Evolutionary conservation across 192 early-diverging fungal genomes (phyloP).

Genomic region (Dispira simplex): DNA sequence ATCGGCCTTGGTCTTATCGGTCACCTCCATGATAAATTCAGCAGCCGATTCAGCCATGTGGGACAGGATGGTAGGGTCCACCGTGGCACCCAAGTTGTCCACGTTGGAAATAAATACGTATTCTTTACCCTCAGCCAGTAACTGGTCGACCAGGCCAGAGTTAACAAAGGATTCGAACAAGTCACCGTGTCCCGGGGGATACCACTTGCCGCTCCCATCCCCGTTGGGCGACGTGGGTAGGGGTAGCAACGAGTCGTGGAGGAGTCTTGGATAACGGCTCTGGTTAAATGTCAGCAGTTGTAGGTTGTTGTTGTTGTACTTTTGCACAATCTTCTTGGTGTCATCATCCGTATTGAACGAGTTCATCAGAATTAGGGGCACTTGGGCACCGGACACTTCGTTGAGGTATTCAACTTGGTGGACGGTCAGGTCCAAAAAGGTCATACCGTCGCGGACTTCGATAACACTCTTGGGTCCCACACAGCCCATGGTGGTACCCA

Average conservation of each 20-base stretch:
- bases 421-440: constrained; percentile 95
- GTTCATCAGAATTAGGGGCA: constrained; percentile 99
- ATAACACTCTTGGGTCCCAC: constrained; percentile 97
- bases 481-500: constrained; percentile 99
- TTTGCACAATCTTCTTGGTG: constrained; percentile 95
- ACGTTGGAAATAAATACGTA: constrained; percentile 98
- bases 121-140: constrained; percentile 91
- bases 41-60: constrained; percentile 77
- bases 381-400: constrained; percentile 69
- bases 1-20: constrained; percentile 98
- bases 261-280: constrained; percentile 81
- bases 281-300: constrained; percentile 97
- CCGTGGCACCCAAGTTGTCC: constrained; percentile 96
- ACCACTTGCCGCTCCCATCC: constrained; percentile 40
- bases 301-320: constrained; percentile 85
- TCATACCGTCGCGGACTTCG: constrained; percentile 96
- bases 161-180: constrained; percentile 88
- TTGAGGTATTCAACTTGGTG: constrained; percentile 98
- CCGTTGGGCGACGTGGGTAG: constrained; percentile 49
- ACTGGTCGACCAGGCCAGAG: constrained; percentile 84
- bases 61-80: constrained; percentile 80
- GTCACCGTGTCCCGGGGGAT: constrained; percentile 98
- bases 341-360: constrained; percentile 99
- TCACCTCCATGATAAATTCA: constrained; percentile 98
- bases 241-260: constrained; percentile 84